Percentiles rank a stretch among this genome's conserved stretches.
phyloP scores from a whole-genome alignment of 1,284 basidiomycete genomes.

The Coniferiporia sulphurascens region DNA sequence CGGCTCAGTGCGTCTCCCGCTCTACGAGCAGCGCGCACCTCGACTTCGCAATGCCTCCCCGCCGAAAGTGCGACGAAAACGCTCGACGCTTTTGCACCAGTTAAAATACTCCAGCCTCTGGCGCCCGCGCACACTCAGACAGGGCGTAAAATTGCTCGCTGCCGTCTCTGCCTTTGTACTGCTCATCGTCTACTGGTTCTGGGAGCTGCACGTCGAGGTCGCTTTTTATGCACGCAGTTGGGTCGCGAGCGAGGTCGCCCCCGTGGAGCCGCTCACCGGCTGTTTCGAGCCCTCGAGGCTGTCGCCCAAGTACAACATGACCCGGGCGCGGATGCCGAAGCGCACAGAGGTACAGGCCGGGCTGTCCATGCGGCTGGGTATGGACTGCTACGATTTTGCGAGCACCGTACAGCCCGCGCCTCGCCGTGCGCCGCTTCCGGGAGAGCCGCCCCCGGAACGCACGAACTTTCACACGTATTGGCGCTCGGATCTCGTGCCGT shows the following conservation, averaged over 20 bases:
- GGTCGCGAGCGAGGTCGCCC: conserved; percentile 64
- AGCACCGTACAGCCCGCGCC: conserved; percentile 52
- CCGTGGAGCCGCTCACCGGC: conserved; percentile 57
- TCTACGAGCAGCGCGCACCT: conserved; percentile 10
- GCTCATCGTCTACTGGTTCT: conserved; percentile 48
- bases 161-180: conserved; percentile 30
- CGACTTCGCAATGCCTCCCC: conserved; percentile 15
- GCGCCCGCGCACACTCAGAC: conserved; percentile 4
- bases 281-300: conserved; percentile 65
- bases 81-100: conserved; percentile 8
- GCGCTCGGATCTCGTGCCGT: conserved; percentile 76
- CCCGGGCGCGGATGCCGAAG: conserved; percentile 54
- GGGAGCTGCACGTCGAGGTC: conserved; percentile 80
- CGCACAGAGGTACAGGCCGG: conserved; percentile 74
- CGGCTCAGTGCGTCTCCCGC: conserved; percentile 11
- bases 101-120: conserved; percentile 13
- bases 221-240: conserved; percentile 71
- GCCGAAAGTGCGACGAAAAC: conserved; percentile 13
- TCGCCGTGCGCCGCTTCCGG: conserved; percentile 23
- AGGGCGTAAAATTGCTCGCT: conserved; percentile 19
- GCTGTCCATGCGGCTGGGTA: conserved; percentile 64
- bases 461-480: conserved; percentile 86
- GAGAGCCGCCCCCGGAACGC: conserved; percentile 34
- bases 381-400: conserved; percentile 87
- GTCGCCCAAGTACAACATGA: conserved; percentile 66